Evolutionary conservation across 1,284 basidiomycete genomes (phyloP), one percentile per base, ranked within the genome.

Genomic region (Leucoagaricus sp.): DNA sequence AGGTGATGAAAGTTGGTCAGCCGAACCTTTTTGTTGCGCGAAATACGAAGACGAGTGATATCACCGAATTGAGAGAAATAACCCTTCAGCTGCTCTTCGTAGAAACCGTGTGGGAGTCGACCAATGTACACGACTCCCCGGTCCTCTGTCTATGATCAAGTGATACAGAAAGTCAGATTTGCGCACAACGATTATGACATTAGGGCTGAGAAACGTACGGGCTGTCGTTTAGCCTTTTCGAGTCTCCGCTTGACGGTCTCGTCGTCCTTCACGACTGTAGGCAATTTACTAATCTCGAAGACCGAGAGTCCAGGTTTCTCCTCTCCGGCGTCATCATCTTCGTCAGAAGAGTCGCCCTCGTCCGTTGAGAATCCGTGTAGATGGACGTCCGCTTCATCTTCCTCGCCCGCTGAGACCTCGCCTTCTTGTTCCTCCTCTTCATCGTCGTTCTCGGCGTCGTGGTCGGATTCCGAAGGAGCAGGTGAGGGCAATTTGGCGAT

Each of bases 31-130:
- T 94, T 94, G 73, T 97, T 99, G 55, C 97, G 85, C 3, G 95
- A 96, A 17, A 99, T 75, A 17, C 97, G 86, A 41, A 98, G 71
- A 38, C 96, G 88, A 3, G 91, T 90, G 42, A 99, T 87, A 47
- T 89, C 84, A 17, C 97, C 97, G 64, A 99, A 99, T 70, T 99
- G 97, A 28, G 87, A 81, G 68, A 99, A 97, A 76, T 99, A 99
- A 9, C 86, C 84, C 60, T 85, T 87, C 75, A 99, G 87, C 74
- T 98, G 89, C 55, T 92, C 90, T 74, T 99, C 97, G 73, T 94
- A 96, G 76, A 99, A 99, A 19, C 96, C 96, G 65, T 98, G 94
- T 1, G 97, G 97, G 61, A 99, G 83, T 60, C 94, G 87, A 13
- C 94, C 89, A 52, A 99, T 81, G 77, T 87, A 96, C 26, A 99